These are phyloP conservation scores for Aspergillus neoniger DNA, from an alignment of 2,329 filamentous ascomycete genomes.

Conservation along the genomic window DNA sequence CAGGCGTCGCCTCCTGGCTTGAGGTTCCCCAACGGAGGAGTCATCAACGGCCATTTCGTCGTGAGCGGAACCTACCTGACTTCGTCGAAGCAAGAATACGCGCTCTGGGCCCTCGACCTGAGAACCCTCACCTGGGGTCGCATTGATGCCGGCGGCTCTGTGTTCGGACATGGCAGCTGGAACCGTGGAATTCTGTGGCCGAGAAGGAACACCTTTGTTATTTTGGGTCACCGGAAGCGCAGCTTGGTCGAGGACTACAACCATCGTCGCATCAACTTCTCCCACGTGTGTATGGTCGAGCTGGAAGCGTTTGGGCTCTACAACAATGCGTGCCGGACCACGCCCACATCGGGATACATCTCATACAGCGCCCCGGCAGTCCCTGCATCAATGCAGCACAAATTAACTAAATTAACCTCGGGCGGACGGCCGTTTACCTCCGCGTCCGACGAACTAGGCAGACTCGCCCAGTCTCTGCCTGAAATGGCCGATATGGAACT, in stretches of 20 bases:
- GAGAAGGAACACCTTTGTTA: slow-evolving; percentile 90
- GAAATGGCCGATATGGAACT: slow-evolving; percentile 97
- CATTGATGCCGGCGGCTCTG: slow-evolving; percentile 90
- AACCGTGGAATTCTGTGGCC: slow-evolving; percentile 94
- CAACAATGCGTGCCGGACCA: slow-evolving; percentile 81
- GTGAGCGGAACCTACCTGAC: slow-evolving; percentile 97
- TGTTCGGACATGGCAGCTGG: slow-evolving; percentile 97
- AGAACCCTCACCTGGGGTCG: slow-evolving; percentile 88
- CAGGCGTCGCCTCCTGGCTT: slow-evolving; percentile 86
- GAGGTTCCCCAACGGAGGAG: slow-evolving; percentile 91
- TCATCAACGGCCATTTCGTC: slow-evolving; percentile 95
- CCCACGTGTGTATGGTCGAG: slow-evolving; percentile 94
- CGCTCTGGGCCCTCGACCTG: slow-evolving; percentile 90
- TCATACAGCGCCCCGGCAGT: slow-evolving; percentile 76
- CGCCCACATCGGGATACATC: slow-evolving; percentile 78
- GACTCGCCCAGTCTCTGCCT: slow-evolving; percentile 73
- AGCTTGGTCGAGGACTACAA: slow-evolving; percentile 98
- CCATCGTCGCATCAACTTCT: slow-evolving; percentile 95
- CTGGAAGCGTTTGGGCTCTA: slow-evolving; percentile 96
- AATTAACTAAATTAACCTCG: slow-evolving; percentile 57
- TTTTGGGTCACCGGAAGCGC: slow-evolving; percentile 88
- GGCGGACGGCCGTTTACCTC: slow-evolving; percentile 75
- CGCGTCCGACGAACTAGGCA: slow-evolving; percentile 82
- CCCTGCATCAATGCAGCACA: slow-evolving; percentile 55
- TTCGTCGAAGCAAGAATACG: slow-evolving; percentile 97